Percentiles rank a stretch among this genome's conserved stretches.
Conservation (phyloP, 1,284 basidiomycete genomes). For the Sporisorium iseilematis-ciliati region DNA sequence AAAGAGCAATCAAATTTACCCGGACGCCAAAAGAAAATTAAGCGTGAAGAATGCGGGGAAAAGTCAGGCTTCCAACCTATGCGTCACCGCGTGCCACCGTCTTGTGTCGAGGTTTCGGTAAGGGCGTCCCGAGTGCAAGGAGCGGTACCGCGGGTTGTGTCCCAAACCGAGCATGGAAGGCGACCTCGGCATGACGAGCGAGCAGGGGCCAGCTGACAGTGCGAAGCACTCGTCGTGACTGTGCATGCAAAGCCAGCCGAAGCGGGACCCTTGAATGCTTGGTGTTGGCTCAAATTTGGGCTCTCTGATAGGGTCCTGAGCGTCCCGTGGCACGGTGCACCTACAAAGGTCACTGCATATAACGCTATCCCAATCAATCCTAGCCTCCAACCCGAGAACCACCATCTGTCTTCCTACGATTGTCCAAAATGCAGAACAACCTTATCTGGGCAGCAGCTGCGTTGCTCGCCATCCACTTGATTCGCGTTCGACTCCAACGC, state of each 20-base stretch:
- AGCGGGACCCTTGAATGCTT: background rate
- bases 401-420: background rate
- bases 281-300: too few species aligned
- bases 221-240: background rate
- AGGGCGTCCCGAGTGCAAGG: background rate
- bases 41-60: too few species aligned
- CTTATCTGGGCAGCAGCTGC: slow-evolving; percentile 13
- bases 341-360: too few species aligned
- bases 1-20: too few species aligned
- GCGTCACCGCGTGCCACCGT: too few species aligned
- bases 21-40: too few species aligned
- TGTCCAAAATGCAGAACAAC: slow-evolving; percentile 3
- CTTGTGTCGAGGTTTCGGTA: background rate
- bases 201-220: background rate
- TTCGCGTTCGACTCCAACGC: slow-evolving; percentile 21
- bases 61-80: too few species aligned
- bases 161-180: background rate
- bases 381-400: background rate
- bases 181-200: background rate
- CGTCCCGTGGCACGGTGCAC: too few species aligned
- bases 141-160: background rate
- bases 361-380: background rate
- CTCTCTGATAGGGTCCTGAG: background rate
- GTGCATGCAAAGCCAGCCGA: background rate
- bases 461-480: slow-evolving; percentile 16